Base-by-base conservation (phyloP, 2,329 filamentous ascomycete species). In the Cercospora sesami region DNA sequence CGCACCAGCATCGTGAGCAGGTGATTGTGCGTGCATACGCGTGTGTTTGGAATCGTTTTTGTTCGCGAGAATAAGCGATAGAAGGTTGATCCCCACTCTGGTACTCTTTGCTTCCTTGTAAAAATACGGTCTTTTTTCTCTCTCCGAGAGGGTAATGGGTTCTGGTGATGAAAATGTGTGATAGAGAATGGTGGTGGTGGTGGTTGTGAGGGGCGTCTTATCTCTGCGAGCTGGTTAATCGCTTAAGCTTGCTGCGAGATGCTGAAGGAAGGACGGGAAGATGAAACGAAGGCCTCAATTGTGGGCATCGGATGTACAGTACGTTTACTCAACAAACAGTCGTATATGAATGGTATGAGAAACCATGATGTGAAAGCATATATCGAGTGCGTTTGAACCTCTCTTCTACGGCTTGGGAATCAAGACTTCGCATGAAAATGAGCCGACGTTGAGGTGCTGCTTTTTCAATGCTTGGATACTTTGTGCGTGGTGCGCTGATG, bases 1-100 rank as follows among this genome's bases (percentile, higher is more conserved):
- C 63, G 63, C 5, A 60, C 63, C 12, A 65, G 63, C 55, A 45
- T 60, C 21, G 63, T 53, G 18, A 57, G 63, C 31, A 48, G 55
- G 28, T 60, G 55, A 60, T 63, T 58, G 53, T 14, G 18, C 21
- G 45, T 23, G 45, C 53, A 28, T n/a, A n/a, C 9, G 3, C 8
- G 26, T 30, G 26, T 39, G 33, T 39, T 58, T 31, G 16, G 9
- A 58, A 30, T 58, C 26, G 53, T 33, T 30, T 21, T 51, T 51
- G 45, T 51, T 58, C 26, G 26, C 53, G 30, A 30, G 53, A 58
- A 30, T 58, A 58, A n/a, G 53, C 53, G 53, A 58, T 58, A 58
- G 53, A 58, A 51, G 53, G 53, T 31, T 33, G 53, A 58, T 58
- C 53, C 53, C 53, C 53, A 58, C 53, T 58, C 53, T 58, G 53